phyloP scores from a whole-genome alignment of 768 basidiomycete genomes.

The Gymnopilus junonius region DNA sequence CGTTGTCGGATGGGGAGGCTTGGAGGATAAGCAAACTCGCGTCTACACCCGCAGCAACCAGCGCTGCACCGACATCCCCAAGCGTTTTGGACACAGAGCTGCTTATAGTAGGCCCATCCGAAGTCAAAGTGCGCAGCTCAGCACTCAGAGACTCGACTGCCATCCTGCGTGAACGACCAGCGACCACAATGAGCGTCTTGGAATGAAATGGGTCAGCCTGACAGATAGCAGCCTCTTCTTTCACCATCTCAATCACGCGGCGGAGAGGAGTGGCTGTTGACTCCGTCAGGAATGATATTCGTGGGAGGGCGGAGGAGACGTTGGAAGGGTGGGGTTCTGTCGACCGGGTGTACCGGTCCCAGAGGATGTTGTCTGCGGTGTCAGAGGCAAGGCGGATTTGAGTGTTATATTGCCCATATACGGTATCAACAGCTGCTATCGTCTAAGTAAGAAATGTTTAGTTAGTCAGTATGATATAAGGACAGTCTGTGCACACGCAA shows the following conservation, averaged over 20 bases:
- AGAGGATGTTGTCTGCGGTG: slow-evolving; percentile 81
- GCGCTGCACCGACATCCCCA: slow-evolving; percentile 74
- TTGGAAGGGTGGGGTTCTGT: slow-evolving; percentile 28
- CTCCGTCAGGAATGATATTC: slow-evolving; percentile 63
- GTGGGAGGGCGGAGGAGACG: slow-evolving; percentile 51
- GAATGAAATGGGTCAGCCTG: slow-evolving; percentile 20
- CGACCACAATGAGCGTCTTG: slow-evolving; percentile 63
- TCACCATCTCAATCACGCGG: slow-evolving; percentile 50
- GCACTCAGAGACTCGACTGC: slow-evolving; percentile 58
- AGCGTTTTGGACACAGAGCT: slow-evolving; percentile 71
- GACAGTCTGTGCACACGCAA: background rate
- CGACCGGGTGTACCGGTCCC: slow-evolving; percentile 62
- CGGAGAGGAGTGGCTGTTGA: slow-evolving; percentile 61
- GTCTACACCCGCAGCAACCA: slow-evolving; percentile 57
- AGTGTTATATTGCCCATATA: slow-evolving; percentile 69
- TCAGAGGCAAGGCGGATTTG: slow-evolving; percentile 73
- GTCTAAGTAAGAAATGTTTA: slow-evolving; percentile 39
- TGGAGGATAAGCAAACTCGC: slow-evolving; percentile 63
- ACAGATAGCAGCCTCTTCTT: slow-evolving; percentile 29
- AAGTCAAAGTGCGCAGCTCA: slow-evolving; percentile 60
- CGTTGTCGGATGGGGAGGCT: slow-evolving; percentile 32
- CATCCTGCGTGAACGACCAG: slow-evolving; percentile 77
- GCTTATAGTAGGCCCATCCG: slow-evolving; percentile 47
- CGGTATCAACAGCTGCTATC: slow-evolving; percentile 63
- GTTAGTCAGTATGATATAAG: background rate